These are phyloP conservation scores for Neofusicoccum sp. DNA, from an alignment of 2,329 filamentous ascomycete genomes.

Conservation along the genomic window DNA sequence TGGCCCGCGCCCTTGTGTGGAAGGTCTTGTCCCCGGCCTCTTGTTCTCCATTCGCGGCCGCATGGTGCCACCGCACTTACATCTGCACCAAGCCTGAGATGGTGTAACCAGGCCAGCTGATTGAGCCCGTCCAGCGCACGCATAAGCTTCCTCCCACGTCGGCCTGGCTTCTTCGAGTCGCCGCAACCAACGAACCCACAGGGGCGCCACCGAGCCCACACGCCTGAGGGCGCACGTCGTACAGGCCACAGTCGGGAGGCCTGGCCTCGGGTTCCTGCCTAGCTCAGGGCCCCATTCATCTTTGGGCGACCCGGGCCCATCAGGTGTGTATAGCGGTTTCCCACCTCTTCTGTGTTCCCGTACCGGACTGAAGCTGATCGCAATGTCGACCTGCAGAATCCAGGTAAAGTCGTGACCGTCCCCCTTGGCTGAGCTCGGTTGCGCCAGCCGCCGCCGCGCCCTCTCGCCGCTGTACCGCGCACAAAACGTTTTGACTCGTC, in stretches of 20 bases:
- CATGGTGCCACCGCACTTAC: constrained; percentile 20
- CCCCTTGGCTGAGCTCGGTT: background rate
- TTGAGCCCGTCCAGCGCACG: constrained; percentile 19
- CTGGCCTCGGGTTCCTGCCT: constrained; percentile 18
- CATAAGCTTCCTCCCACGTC: constrained; percentile 21
- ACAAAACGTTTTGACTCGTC: constrained; percentile 15
- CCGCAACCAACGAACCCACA: constrained; percentile 20
- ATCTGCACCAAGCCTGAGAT: constrained; percentile 20
- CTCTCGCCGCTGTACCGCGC: background rate
- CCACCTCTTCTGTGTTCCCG: constrained; percentile 9
- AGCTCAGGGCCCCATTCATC: constrained; percentile 20
- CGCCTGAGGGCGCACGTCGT: constrained; percentile 19
- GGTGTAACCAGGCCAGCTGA: constrained; percentile 21
- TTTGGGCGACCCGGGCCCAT: constrained; percentile 18
- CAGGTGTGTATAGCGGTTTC: constrained; percentile 20
- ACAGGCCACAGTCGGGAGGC: constrained; percentile 13
- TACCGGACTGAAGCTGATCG: constrained; percentile 18
- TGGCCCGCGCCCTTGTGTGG: constrained; percentile 15
- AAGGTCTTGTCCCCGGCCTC: constrained; percentile 17
- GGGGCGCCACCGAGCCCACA: constrained; percentile 16
- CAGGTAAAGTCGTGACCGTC: constrained; percentile 16
- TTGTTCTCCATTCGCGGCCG: constrained; percentile 19
- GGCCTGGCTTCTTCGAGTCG: constrained; percentile 18
- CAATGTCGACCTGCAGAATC: constrained; percentile 20
- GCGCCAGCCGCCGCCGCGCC: constrained; percentile 5